These are phyloP conservation scores for Cryptomeria japonica DNA, from an alignment of 75 land plant species.

Conservation along the genomic window DNA sequence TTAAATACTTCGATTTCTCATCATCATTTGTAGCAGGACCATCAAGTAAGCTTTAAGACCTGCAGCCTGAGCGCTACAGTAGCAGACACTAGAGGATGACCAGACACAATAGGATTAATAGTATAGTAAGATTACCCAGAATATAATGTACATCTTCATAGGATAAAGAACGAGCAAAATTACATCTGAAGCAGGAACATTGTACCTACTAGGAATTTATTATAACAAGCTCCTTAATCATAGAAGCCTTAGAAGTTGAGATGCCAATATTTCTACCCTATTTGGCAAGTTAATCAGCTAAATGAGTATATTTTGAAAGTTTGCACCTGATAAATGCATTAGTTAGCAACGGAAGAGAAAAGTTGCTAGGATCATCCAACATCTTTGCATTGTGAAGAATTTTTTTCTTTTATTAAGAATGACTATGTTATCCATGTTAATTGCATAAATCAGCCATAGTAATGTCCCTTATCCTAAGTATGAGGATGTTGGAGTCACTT, in stretches of 20 bases:
- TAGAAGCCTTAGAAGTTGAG: not conserved
- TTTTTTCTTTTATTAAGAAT: not conserved
- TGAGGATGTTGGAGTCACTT: too few species aligned
- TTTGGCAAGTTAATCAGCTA: not conserved
- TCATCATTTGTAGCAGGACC: not conserved
- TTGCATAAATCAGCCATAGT: not conserved
- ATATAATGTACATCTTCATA: not conserved
- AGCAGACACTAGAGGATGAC: not conserved
- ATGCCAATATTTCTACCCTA: not conserved
- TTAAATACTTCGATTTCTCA: not conserved
- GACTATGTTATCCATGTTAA: not conserved
- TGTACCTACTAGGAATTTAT: not conserved
- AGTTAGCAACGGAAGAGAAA: not conserved
- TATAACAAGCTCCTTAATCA: not conserved
- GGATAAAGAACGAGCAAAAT: not conserved
- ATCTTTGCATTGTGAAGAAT: not conserved
- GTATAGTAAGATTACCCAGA: not conserved
- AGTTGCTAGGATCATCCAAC: not conserved
- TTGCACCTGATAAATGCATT: not conserved
- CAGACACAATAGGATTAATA: not conserved
- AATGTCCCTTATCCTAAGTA: too few species aligned
- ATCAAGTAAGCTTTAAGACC: not conserved
- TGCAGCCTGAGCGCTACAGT: not conserved
- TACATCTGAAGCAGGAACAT: not conserved
- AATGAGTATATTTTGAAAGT: not conserved